Percentiles rank a stretch among this genome's conserved stretches.
Evolutionary conservation across 306 rosid species (phyloP).

Genomic region (Lathyrus oleraceus): DNA sequence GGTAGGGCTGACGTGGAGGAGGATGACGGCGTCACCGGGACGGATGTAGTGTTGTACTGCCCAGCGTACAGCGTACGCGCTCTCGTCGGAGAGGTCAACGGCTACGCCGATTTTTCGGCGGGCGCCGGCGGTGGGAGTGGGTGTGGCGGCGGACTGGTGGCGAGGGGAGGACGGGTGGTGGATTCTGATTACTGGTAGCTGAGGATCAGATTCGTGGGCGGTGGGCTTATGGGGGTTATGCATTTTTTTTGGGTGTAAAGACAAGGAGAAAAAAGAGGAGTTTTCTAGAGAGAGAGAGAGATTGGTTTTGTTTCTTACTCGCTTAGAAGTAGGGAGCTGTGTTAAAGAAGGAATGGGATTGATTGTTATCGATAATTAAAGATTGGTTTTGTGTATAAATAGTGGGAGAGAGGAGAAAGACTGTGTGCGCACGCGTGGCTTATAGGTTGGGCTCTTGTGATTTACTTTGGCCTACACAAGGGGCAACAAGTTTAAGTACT

Average conservation of each 20-base stretch:
- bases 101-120: slow-evolving; percentile 97
- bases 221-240: slow-evolving; percentile 46
- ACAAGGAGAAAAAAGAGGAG: neutral
- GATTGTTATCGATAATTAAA: neutral
- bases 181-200: slow-evolving; percentile 81
- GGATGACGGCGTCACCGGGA: slow-evolving; percentile 94
- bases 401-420: neutral
- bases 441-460: slow-evolving; percentile 21
- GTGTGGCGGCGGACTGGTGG: slow-evolving; percentile 60
- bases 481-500: too few relatives aligned
- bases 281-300: slow-evolving; percentile 24
- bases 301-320: neutral
- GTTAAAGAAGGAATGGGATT: neutral
- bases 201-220: slow-evolving; percentile 65
- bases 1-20: slow-evolving; percentile 97
- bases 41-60: slow-evolving; percentile 93
- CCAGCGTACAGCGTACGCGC: slow-evolving; percentile 95
- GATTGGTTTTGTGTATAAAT: neutral
- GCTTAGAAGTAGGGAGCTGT: neutral
- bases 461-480: too few relatives aligned
- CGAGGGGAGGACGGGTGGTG: slow-evolving; percentile 91
- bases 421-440: neutral
- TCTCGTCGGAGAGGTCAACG: slow-evolving; percentile 93
- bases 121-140: slow-evolving; percentile 95
- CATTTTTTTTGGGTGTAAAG: slow-evolving; percentile 28